These are phyloP conservation scores for Fimicolochytrium jonesii DNA, from an alignment of 192 early-diverging fungal species.

Conservation along the genomic window DNA sequence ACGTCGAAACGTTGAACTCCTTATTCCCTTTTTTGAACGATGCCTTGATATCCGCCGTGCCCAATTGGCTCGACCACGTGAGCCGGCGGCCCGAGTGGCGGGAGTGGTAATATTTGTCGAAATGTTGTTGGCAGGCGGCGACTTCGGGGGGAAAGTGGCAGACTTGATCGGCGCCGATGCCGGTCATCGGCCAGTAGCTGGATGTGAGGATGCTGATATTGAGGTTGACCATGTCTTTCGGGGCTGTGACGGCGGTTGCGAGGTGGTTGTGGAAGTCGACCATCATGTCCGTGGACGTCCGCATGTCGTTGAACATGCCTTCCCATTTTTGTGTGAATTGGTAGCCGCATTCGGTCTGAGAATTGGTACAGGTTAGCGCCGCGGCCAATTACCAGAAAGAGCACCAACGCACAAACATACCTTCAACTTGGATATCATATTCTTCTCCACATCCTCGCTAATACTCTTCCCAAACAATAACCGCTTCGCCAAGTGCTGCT, in stretches of 20 bases:
- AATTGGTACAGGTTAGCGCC: no score
- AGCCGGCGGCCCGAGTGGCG: constrained; percentile 77
- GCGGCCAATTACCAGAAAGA: no score
- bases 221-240: constrained; percentile 50
- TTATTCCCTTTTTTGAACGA: constrained; percentile 61
- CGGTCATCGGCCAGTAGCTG: constrained; percentile 81
- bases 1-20: constrained; percentile 41
- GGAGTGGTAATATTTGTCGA: constrained; percentile 71
- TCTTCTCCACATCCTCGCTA: constrained; percentile 81
- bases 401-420: constrained; percentile 48
- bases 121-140: constrained; percentile 52
- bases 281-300: constrained; percentile 68
- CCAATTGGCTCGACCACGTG: constrained; percentile 79
- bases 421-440: constrained; percentile 78
- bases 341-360: constrained; percentile 82
- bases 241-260: background rate
- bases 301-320: constrained; percentile 95
- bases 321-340: constrained; percentile 93
- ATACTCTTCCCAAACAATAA: constrained; percentile 72
- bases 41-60: constrained; percentile 69
- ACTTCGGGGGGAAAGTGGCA: constrained; percentile 62
- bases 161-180: constrained; percentile 23
- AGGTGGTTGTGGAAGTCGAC: constrained; percentile 43
- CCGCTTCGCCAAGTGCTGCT: constrained; percentile 86
- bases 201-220: constrained; percentile 78